Conservation (phyloP, 345 rosid species). For the Ceriops zippeliana region DNA sequence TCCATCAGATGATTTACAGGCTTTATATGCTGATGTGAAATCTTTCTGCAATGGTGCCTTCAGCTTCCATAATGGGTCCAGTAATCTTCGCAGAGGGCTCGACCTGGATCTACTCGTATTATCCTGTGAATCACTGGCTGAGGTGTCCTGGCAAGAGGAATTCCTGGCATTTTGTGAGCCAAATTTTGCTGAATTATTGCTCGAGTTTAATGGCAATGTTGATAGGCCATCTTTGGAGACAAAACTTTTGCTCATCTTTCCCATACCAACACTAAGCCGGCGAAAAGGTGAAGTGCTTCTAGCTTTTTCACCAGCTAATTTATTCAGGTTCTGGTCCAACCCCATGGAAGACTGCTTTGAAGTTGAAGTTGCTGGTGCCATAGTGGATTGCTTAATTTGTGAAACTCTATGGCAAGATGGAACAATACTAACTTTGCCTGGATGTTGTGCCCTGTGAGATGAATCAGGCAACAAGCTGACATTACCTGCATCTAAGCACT, state of each 20-base stretch:
- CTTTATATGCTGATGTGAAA: conserved; percentile 30
- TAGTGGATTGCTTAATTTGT: conserved; percentile 29
- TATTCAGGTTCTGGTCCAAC: conserved; percentile 29
- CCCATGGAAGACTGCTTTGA: conserved; percentile 24
- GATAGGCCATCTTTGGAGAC: conserved; percentile 34
- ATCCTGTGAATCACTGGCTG: conserved; percentile 28
- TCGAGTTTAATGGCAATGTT: conserved; percentile 26
- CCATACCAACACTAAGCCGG: conserved; percentile 51
- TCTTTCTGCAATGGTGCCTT: conserved; percentile 42
- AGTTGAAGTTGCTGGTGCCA: conserved; percentile 3
- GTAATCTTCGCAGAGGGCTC: conserved; percentile 82
- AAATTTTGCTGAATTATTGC: conserved; percentile 35
- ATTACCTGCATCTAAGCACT: conserved; percentile 24
- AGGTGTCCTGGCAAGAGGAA: conserved; percentile 33
- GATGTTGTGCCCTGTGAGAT: conserved; percentile 4
- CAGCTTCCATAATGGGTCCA: conserved; percentile 72
- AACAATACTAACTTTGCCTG: conserved; percentile 27
- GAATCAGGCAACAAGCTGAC: conserved; percentile 25
- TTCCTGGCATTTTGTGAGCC: conserved; percentile 36
- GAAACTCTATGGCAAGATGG: conserved; percentile 28
- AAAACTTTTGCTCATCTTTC: conserved; percentile 53
- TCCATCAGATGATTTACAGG: conserved; percentile 15
- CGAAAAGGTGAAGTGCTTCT: conserved; percentile 79
- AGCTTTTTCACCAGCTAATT: conserved; percentile 44
- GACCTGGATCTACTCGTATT: conserved; percentile 52